Conservation (phyloP, 345 rosid genomes). For the Dipteronia dyeriana region DNA sequence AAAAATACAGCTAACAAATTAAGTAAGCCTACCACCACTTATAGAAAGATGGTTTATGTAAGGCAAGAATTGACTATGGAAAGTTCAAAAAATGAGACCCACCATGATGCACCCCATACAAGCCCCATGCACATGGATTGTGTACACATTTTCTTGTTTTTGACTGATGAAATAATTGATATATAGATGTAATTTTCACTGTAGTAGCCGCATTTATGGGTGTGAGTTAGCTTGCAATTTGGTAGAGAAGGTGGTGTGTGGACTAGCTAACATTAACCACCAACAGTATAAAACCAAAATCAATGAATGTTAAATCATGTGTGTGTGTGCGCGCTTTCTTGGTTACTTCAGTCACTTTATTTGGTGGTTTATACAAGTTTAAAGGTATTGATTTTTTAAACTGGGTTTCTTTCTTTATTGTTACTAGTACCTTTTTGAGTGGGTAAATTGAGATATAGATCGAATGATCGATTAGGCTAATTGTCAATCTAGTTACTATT, state of each 20-base stretch:
- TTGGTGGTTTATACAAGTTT: not conserved
- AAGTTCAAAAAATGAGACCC: not conserved
- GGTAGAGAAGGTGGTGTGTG: slow-evolving; percentile 33
- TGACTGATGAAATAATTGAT: slow-evolving; percentile 15
- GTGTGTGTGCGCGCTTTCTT: not conserved
- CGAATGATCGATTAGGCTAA: not conserved
- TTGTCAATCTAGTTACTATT: slow-evolving; percentile 6
- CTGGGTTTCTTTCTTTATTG: not conserved
- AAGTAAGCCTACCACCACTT: not conserved
- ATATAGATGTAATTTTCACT: not conserved
- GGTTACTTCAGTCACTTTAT: not conserved
- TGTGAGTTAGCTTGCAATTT: slow-evolving; percentile 34
- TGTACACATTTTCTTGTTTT: slow-evolving; percentile 21
- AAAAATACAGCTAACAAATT: slow-evolving; percentile 5
- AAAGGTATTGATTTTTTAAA: not conserved
- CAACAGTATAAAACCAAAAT: not conserved
- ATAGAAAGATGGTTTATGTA: not conserved
- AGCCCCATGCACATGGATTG: not conserved
- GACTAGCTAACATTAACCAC: slow-evolving; percentile 33
- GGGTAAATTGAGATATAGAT: not conserved
- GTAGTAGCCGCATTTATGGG: slow-evolving; percentile 14
- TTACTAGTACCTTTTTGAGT: not conserved
- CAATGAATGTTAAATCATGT: not conserved
- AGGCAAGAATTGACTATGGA: not conserved
- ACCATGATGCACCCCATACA: not conserved